Conservation (phyloP, 495 filamentous ascomycete genomes). For the Umbilicaria muhlenbergii region DNA sequence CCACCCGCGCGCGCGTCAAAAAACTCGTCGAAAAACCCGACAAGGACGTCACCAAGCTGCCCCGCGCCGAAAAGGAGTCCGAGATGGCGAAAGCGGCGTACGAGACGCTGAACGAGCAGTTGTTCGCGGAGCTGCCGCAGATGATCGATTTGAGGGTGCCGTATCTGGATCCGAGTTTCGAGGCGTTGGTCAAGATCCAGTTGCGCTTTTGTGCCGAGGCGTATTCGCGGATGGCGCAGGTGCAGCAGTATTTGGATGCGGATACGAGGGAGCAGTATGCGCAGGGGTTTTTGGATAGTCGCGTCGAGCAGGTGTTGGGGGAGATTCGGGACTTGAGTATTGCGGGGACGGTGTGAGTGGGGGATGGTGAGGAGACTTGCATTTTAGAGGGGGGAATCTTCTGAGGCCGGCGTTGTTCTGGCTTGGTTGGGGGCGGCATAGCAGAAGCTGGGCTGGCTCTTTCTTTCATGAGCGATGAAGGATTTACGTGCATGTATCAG, state of each 20-base stretch:
- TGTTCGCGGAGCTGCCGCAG: constrained; percentile 86
- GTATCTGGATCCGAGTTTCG: constrained; percentile 91
- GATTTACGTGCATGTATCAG: too few species aligned
- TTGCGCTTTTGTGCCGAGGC: constrained; percentile 94
- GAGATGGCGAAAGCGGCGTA: constrained; percentile 88
- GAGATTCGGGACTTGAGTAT: constrained; percentile 96
- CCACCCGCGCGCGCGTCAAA: constrained; percentile 89
- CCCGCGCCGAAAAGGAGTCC: constrained; percentile 82
- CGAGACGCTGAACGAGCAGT: constrained; percentile 89
- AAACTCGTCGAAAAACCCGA: constrained; percentile 95
- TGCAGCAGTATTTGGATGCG: constrained; percentile 96
- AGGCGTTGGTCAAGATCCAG: constrained; percentile 97
- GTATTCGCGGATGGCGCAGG: constrained; percentile 93
- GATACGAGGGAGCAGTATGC: constrained; percentile 94
- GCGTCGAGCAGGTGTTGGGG: constrained; percentile 91
- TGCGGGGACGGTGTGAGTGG: constrained; percentile 47
- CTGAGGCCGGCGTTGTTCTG: background rate
- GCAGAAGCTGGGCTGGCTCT: too few species aligned
- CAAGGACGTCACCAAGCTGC: constrained; percentile 91
- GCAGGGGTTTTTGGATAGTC: constrained; percentile 74
- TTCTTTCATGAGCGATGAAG: too few species aligned
- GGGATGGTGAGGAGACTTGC: background rate
- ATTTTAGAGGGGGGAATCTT: background rate
- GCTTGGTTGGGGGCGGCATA: too few species aligned
- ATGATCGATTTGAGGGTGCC: constrained; percentile 94